Conservation (phyloP, 208 protist genomes). For the Acanthamoeba divionensis region DNA sequence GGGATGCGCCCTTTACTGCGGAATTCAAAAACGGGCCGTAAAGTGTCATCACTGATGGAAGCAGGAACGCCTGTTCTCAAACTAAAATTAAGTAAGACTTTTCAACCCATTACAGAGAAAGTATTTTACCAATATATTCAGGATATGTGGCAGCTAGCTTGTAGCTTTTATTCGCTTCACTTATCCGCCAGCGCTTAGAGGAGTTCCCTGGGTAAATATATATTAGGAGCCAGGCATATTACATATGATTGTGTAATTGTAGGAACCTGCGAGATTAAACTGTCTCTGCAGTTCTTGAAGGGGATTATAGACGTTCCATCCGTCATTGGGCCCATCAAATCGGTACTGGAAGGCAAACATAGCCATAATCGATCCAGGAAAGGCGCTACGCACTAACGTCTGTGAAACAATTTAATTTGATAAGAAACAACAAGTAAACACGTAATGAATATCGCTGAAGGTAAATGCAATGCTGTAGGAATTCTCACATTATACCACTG, state of each 20-base stretch:
- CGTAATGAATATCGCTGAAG: background rate
- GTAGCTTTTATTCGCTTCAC: conserved; percentile 3
- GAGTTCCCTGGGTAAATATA: background rate
- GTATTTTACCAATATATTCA: background rate
- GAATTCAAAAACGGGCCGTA: conserved; percentile 2
- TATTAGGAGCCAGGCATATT: background rate
- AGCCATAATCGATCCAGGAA: background rate
- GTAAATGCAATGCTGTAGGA: background rate
- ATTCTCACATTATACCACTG: background rate
- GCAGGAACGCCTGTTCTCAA: background rate
- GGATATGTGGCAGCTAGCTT: background rate
- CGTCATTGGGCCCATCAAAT: background rate
- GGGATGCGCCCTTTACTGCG: conserved; percentile 26
- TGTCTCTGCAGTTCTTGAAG: background rate
- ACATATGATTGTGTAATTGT: background rate
- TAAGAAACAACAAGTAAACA: background rate
- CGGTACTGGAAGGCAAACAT: background rate
- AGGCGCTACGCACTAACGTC: conserved; percentile 1
- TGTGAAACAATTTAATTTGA: background rate
- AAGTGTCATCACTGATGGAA: background rate
- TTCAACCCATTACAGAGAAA: background rate
- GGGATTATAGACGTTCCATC: background rate
- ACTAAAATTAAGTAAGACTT: too few relatives aligned
- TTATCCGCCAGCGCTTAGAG: background rate
- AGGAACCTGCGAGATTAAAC: background rate